phyloP scores from a whole-genome alignment of 75 land plant genomes.

The Chamaecyparis obtusa region DNA sequence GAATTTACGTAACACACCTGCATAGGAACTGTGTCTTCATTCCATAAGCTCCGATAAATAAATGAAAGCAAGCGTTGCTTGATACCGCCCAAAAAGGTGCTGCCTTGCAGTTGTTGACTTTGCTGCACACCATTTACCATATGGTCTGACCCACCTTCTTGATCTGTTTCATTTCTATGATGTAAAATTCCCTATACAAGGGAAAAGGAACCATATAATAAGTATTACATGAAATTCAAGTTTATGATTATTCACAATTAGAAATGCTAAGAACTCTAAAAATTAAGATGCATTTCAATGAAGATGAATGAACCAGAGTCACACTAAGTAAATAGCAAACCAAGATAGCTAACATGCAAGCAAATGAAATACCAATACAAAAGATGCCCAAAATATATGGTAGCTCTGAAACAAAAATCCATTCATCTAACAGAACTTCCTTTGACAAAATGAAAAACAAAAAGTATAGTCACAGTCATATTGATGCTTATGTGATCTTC shows the following conservation, averaged over 20 bases:
- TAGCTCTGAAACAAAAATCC: not conserved
- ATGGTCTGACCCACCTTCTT: slow-evolving; percentile 15
- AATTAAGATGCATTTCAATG: slow-evolving; percentile 1
- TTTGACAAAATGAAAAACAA: not conserved
- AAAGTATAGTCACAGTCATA: not conserved
- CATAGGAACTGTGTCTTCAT: slow-evolving; percentile 57
- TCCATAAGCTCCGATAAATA: slow-evolving; percentile 70
- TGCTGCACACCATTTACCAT: slow-evolving; percentile 27
- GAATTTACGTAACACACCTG: slow-evolving; percentile 32
- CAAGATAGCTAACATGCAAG: not conserved
- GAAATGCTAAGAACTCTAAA: not conserved
- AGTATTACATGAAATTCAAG: not conserved
- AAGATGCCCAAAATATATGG: not conserved
- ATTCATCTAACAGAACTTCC: not conserved
- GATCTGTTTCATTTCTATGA: slow-evolving; percentile 13
- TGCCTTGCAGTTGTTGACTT: slow-evolving; percentile 20
- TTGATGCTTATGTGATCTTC: not conserved
- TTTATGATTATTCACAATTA: not conserved
- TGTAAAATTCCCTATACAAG: slow-evolving; percentile 11
- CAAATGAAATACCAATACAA: not conserved
- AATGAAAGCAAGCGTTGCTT: slow-evolving; percentile 94
- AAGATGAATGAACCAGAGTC: not conserved
- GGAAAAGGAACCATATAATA: slow-evolving; percentile 3
- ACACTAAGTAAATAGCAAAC: not conserved
- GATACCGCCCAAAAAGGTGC: slow-evolving; percentile 68